Evolutionary conservation across 1,139 yeast species (phyloP).

Genomic region (Yamadazyma epiphylla): DNA sequence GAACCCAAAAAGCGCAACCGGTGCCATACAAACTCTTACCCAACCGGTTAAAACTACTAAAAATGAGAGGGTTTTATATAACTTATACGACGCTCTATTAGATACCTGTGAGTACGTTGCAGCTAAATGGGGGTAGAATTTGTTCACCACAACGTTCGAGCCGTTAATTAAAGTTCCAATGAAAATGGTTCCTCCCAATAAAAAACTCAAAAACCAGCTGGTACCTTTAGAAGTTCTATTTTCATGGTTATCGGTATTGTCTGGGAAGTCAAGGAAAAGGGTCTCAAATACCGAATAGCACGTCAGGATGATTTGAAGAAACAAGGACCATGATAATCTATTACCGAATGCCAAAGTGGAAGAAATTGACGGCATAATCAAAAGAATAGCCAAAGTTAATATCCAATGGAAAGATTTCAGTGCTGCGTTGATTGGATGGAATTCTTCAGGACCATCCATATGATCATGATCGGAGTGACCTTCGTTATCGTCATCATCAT

Average conservation of each 20-base stretch:
- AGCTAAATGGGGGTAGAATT: slow-evolving; percentile 30
- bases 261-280: slow-evolving; percentile 57
- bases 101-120: slow-evolving; percentile 14
- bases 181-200: slow-evolving; percentile 46
- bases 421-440: slow-evolving; percentile 46
- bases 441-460: slow-evolving; percentile 36
- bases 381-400: slow-evolving; percentile 38
- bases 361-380: slow-evolving; percentile 54
- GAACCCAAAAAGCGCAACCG: slow-evolving; percentile 80
- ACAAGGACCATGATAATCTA: slow-evolving; percentile 39
- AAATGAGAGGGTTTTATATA: slow-evolving; percentile 47
- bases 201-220: slow-evolving; percentile 51
- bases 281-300: slow-evolving; percentile 55
- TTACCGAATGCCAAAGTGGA: slow-evolving; percentile 55
- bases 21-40: slow-evolving; percentile 77
- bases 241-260: slow-evolving; percentile 55
- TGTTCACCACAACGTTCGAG: slow-evolving; percentile 39
- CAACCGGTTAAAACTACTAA: slow-evolving; percentile 50
- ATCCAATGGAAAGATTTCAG: slow-evolving; percentile 67
- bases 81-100: slow-evolving; percentile 13
- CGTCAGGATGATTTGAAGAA: slow-evolving; percentile 45
- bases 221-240: slow-evolving; percentile 65
- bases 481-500: too few relatives aligned
- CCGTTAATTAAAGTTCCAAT: slow-evolving; percentile 56
- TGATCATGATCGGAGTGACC: slow-evolving; percentile 18